These are phyloP conservation scores for Fraxinus floribunda DNA, from an alignment of 305 asterid genomes.

Conservation along the genomic window DNA sequence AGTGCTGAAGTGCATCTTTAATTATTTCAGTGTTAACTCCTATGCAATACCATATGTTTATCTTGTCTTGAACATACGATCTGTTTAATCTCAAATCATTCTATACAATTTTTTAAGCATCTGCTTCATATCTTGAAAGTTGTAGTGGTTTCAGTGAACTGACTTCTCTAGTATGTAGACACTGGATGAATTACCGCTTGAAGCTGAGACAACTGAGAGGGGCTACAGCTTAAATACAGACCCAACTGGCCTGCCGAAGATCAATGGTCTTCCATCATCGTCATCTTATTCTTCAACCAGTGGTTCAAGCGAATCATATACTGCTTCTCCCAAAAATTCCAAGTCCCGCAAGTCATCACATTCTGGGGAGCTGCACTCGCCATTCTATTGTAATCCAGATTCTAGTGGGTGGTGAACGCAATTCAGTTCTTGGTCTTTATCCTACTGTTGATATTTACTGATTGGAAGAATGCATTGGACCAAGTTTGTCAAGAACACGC, in stretches of 20 bases:
- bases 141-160: not conserved
- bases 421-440: conserved; percentile 38
- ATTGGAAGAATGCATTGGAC: not conserved
- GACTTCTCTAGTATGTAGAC: conserved; percentile 39
- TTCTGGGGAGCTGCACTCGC: conserved; percentile 80
- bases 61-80: not conserved
- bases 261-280: conserved; percentile 83
- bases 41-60: not conserved
- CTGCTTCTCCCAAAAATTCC: conserved; percentile 53
- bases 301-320: conserved; percentile 54
- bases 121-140: not conserved
- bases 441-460: conserved; percentile 47
- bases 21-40: not conserved
- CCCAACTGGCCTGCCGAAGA: conserved; percentile 83
- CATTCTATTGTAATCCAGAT: conserved; percentile 45
- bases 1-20: not conserved
- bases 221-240: conserved; percentile 70
- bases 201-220: conserved; percentile 75
- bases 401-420: conserved; percentile 65
- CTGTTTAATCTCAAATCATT: not conserved
- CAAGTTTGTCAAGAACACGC: conserved; percentile 16
- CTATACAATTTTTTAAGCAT: not conserved
- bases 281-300: conserved; percentile 51
- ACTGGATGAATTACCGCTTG: conserved; percentile 80
- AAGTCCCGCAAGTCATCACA: conserved; percentile 63